Evolutionary conservation across 768 basidiomycete genomes (phyloP).

Genomic region (Erythrobasidium yunnanense): DNA sequence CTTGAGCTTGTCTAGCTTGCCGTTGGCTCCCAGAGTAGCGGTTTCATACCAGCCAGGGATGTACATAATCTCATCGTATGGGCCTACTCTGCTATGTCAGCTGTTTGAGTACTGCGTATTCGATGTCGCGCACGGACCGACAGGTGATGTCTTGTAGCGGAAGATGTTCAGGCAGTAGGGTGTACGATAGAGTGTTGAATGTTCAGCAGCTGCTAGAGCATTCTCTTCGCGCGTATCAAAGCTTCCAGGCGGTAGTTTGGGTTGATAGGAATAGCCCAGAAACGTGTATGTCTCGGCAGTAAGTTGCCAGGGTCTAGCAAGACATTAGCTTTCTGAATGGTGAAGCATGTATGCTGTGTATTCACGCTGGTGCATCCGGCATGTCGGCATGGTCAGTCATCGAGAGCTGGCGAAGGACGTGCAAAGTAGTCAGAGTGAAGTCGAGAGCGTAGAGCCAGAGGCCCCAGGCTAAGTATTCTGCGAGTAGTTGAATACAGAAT

Average conservation of each 20-base stretch:
- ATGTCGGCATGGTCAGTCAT: too few species aligned
- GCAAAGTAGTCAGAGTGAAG: too few species aligned
- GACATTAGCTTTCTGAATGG: too few species aligned
- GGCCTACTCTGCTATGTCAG: neutral
- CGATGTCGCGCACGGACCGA: slow-evolving; percentile 1
- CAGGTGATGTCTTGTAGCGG: slow-evolving; percentile 12
- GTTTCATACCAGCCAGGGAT: slow-evolving; percentile 18
- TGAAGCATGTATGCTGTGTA: too few species aligned
- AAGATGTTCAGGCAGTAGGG: slow-evolving; percentile 10
- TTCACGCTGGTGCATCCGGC: too few species aligned
- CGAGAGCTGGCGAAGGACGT: too few species aligned
- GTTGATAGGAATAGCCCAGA: slow-evolving; percentile 4
- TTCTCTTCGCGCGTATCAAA: slow-evolving; percentile 2
- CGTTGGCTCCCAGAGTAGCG: neutral
- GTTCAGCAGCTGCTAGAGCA: neutral
- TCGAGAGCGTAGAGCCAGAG: too few species aligned
- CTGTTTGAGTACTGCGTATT: too few species aligned
- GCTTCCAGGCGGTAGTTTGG: neutral
- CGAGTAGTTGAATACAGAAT: too few species aligned
- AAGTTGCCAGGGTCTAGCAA: slow-evolving; percentile 16
- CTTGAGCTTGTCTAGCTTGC: neutral
- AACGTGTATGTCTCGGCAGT: slow-evolving; percentile 7
- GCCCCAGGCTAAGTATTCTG: too few species aligned
- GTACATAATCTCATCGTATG: slow-evolving; percentile 25
- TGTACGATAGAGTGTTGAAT: slow-evolving; percentile 5